Evolutionary conservation across 1,284 basidiomycete genomes (phyloP).

Genomic region (Rhodotorula sp.): DNA sequence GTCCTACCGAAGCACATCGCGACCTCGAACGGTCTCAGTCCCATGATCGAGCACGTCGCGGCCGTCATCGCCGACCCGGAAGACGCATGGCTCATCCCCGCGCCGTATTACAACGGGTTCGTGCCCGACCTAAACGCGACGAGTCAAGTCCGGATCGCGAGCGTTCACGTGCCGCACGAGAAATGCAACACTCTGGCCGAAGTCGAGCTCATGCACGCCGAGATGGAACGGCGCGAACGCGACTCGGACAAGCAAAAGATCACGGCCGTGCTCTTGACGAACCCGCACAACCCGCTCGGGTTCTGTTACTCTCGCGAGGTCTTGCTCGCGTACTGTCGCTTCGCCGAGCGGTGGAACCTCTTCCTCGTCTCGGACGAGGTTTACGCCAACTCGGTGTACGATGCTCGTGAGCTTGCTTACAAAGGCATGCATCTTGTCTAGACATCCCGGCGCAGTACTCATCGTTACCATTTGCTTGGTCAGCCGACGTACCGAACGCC

Average conservation of each 20-base stretch:
- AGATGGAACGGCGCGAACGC: conserved; percentile 25
- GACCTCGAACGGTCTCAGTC: conserved; percentile 41
- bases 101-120: conserved; percentile 1
- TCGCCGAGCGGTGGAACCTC: conserved; percentile 52
- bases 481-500: conserved; percentile 42
- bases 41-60: conserved; percentile 51
- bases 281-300: conserved; percentile 53
- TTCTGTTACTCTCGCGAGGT: conserved; percentile 49
- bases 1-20: conserved; percentile 44
- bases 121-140: not conserved
- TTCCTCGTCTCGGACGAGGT: conserved; percentile 54
- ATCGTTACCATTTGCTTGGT: too few relatives aligned
- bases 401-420: not conserved
- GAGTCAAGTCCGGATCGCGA: not conserved
- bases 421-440: not conserved
- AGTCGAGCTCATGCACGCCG: conserved; percentile 18
- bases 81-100: conserved; percentile 50
- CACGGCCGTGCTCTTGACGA: conserved; percentile 48
- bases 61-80: conserved; percentile 51
- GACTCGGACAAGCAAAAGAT: conserved; percentile 17
- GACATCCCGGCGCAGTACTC: too few relatives aligned
- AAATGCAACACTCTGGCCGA: conserved; percentile 29
- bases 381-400: conserved; percentile 44
- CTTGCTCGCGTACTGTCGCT: conserved; percentile 50
- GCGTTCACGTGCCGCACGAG: conserved; percentile 40